Evolutionary conservation across 1,284 basidiomycete genomes (phyloP).

Genomic region (Coriolopsis trogii): DNA sequence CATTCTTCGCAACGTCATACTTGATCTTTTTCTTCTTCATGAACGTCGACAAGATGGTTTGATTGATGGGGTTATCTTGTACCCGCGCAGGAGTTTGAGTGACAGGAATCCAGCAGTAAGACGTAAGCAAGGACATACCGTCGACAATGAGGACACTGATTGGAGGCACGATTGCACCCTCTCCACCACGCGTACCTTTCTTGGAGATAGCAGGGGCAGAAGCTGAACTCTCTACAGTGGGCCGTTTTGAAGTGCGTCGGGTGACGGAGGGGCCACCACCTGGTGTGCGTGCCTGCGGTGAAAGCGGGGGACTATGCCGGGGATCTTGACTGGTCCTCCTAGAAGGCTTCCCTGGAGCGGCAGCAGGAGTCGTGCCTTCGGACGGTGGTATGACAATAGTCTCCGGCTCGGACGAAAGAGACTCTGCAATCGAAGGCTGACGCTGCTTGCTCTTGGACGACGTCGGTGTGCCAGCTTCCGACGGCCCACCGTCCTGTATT

Average conservation of each 20-base stretch:
- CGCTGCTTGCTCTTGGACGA: slow-evolving; percentile 17
- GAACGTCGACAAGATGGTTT: slow-evolving; percentile 94
- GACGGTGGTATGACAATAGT: slow-evolving; percentile 2
- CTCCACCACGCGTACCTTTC: slow-evolving; percentile 29
- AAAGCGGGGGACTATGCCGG: slow-evolving; percentile 27
- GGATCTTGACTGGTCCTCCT: slow-evolving; percentile 19
- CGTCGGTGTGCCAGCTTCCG: slow-evolving; percentile 8
- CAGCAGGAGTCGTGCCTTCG: slow-evolving; percentile 6
- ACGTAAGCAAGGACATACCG: slow-evolving; percentile 54
- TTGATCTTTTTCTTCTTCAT: slow-evolving; percentile 97
- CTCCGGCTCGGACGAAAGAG: slow-evolving; percentile 1
- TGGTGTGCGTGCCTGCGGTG: slow-evolving; percentile 28
- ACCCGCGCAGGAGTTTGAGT: neutral
- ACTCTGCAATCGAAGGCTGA: slow-evolving; percentile 11
- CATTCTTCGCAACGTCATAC: slow-evolving; percentile 94
- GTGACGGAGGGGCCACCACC: neutral
- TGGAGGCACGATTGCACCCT: slow-evolving; percentile 80
- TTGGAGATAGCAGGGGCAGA: slow-evolving; percentile 27
- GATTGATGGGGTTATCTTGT: slow-evolving; percentile 97
- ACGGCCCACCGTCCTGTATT: neutral
- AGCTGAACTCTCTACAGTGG: slow-evolving; percentile 17
- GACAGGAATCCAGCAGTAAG: neutral
- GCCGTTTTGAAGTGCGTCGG: slow-evolving; percentile 18
- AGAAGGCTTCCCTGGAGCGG: slow-evolving; percentile 12
- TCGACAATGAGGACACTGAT: slow-evolving; percentile 97